These are phyloP conservation scores for Oenanthe javanica DNA, from an alignment of 140 eudicot genomes.

Conservation along the genomic window DNA sequence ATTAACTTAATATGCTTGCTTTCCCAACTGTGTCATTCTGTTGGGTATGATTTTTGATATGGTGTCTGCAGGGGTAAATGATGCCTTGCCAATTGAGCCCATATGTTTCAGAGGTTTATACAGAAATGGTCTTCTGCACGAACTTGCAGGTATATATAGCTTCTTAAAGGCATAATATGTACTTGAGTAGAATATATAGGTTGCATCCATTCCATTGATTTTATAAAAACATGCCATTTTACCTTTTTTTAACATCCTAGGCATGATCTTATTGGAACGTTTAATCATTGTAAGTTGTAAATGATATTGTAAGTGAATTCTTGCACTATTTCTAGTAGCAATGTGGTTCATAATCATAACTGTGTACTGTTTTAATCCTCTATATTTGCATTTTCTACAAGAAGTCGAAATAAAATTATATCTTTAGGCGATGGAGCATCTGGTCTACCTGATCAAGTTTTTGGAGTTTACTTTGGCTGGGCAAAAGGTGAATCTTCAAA, in stretches of 20 bases:
- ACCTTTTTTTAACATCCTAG: neutral
- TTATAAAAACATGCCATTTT: neutral
- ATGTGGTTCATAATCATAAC: neutral
- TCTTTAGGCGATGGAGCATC: conserved; percentile 35
- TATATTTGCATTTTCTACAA: neutral
- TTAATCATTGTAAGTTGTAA: neutral
- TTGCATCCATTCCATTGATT: neutral
- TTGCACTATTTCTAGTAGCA: neutral
- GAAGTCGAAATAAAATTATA: neutral
- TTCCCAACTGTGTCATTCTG: neutral
- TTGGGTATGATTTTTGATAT: neutral
- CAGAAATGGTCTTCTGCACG: conserved; percentile 41
- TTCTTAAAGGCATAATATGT: neutral
- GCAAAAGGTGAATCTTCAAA: conserved; percentile 32
- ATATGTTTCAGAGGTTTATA: conserved; percentile 35
- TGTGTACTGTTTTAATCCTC: neutral
- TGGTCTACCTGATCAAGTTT: conserved; percentile 60
- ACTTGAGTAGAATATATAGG: neutral
- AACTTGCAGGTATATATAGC: conserved; percentile 31
- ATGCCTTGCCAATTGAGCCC: conserved; percentile 74
- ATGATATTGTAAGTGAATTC: neutral
- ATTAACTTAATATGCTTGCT: conserved; percentile 3
- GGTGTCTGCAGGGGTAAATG: conserved; percentile 55
- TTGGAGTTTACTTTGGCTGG: conserved; percentile 78
- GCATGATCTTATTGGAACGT: neutral